Percentiles rank a stretch among this genome's conserved stretches.
These are phyloP conservation scores for Penicillium lagena DNA, from an alignment of 495 filamentous ascomycete genomes.

Conservation along the genomic window DNA sequence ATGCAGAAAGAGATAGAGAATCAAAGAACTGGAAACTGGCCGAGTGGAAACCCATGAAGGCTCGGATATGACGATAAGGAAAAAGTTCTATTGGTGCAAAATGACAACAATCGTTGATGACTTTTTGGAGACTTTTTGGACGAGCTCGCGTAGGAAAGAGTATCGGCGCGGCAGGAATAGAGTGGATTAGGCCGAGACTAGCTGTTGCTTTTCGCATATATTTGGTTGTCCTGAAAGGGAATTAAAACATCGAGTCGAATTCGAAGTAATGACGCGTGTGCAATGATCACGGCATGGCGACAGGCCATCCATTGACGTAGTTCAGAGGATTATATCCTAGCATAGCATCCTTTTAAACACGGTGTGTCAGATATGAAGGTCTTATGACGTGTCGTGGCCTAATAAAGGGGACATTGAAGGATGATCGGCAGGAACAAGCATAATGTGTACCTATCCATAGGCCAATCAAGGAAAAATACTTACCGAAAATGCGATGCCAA, in stretches of 20 bases:
- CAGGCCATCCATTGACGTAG: slow-evolving; percentile 41
- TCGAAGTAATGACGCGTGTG: neutral
- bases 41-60: too few species aligned
- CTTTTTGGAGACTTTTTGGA: too few species aligned
- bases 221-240: neutral
- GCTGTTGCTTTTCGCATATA: too few species aligned
- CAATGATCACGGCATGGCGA: slow-evolving; percentile 15
- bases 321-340: slow-evolving; percentile 36
- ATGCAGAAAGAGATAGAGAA: too few species aligned
- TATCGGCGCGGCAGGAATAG: too few species aligned
- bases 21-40: too few species aligned
- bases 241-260: neutral
- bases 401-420: slow-evolving; percentile 6
- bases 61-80: too few species aligned
- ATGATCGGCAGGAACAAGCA: slow-evolving; percentile 13
- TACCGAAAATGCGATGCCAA: slow-evolving; percentile 34
- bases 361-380: slow-evolving; percentile 11
- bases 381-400: neutral
- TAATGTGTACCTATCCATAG: slow-evolving; percentile 9
- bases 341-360: slow-evolving; percentile 26
- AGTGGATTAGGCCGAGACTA: too few species aligned
- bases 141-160: too few species aligned
- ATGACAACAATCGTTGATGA: too few species aligned
- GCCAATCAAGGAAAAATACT: slow-evolving; percentile 10
- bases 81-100: too few species aligned